A percentile compares a stretch with the other conserved stretches of the same genome.
phyloP scores from a whole-genome alignment of 2,329 filamentous ascomycete species.

The Macroventuria anomochaeta region DNA sequence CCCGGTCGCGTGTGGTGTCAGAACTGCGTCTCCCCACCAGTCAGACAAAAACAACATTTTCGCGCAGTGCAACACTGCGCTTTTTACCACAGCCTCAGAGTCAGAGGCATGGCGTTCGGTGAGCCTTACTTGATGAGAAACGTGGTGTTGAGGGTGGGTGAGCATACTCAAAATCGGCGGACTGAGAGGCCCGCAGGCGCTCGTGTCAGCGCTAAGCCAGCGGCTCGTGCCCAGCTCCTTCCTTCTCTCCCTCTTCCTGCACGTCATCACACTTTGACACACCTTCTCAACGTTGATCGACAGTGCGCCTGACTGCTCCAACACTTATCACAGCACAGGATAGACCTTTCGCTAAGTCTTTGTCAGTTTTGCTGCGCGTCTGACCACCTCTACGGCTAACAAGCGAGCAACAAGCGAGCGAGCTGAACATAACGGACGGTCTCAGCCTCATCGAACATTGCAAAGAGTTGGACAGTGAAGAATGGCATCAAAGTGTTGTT shows the following conservation, averaged over 20 bases:
- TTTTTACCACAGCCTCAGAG: no score
- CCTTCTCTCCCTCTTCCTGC: no score
- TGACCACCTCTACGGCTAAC: background rate
- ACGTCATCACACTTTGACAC: constrained; percentile 1
- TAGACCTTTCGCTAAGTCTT: no score
- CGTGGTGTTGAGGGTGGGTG: background rate
- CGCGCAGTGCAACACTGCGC: no score
- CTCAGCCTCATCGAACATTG: no score
- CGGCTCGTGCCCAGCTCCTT: no score
- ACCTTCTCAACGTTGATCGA: background rate
- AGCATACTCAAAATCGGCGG: no score
- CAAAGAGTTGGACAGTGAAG: no score
- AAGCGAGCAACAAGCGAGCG: background rate
- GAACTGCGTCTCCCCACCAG: background rate
- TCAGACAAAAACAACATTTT: no score
- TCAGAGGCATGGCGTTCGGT: no score
- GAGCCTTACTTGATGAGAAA: no score
- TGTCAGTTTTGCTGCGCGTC: background rate
- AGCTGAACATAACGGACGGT: background rate
- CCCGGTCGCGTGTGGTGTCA: constrained; percentile 4
- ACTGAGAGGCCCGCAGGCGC: constrained; percentile 3
- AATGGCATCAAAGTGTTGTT: no score
- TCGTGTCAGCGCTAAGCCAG: constrained; percentile 1
- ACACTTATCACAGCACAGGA: background rate
- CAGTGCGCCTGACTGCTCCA: background rate